A percentile compares a stretch with the other conserved stretches of the same genome.
Conservation (phyloP, 352 stramenopile species). For the Halophytophthora polymorphica region DNA sequence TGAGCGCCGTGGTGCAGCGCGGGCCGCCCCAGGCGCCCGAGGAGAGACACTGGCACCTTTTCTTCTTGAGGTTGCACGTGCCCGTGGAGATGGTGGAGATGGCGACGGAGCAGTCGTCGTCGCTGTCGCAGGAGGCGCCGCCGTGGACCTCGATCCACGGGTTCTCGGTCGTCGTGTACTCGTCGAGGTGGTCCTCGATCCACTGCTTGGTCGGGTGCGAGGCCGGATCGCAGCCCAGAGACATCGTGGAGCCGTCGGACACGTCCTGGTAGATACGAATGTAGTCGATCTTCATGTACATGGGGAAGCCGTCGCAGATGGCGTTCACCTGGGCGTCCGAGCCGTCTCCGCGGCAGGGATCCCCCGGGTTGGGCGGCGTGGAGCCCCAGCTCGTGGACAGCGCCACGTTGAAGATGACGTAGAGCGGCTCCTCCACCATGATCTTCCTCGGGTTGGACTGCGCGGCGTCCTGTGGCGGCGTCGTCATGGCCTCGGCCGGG, state of each 20-base stretch:
- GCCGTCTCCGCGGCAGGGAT: constrained; percentile 29
- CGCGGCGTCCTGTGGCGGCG: constrained; percentile 29
- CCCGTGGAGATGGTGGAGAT: constrained; percentile 34
- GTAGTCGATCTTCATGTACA: constrained; percentile 63
- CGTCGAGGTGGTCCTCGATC: constrained; percentile 48
- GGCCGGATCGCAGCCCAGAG: constrained; percentile 43
- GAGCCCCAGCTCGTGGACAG: constrained; percentile 48
- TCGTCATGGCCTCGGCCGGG: constrained; percentile 37
- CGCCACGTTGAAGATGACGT: constrained; percentile 72
- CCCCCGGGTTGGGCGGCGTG: constrained; percentile 37
- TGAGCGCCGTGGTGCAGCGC: constrained; percentile 35
- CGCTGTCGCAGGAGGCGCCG: constrained; percentile 32
- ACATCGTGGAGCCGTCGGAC: constrained; percentile 35
- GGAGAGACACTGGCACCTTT: constrained; percentile 28
- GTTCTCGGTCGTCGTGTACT: constrained; percentile 49
- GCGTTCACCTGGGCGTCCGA: constrained; percentile 25
- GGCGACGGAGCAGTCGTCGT: constrained; percentile 43
- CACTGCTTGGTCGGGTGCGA: constrained; percentile 52
- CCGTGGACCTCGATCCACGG: constrained; percentile 35
- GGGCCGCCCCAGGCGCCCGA: constrained; percentile 40
- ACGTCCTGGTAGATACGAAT: constrained; percentile 57
- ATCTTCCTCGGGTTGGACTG: constrained; percentile 46
- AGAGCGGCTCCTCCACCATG: constrained; percentile 63
- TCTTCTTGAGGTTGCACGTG: constrained; percentile 20
- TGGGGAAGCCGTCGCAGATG: constrained; percentile 52